phyloP scores from a whole-genome alignment of 495 filamentous ascomycete genomes.

The Astrothelium subdiscretum region DNA sequence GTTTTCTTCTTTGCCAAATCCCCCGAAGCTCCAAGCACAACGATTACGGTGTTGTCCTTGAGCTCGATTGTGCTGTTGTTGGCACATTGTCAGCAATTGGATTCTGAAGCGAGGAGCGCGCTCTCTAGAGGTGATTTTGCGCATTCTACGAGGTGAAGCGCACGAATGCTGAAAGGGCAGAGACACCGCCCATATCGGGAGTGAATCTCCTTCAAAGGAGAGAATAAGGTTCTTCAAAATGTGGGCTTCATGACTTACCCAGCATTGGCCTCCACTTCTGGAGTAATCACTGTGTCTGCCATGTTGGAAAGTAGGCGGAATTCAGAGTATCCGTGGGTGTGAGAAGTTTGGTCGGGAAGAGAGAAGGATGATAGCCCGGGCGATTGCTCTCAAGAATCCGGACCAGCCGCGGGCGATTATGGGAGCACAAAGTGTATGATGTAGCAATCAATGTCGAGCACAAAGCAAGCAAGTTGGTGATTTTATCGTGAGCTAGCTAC shows the following conservation, averaged over 20 bases:
- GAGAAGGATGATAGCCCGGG: background rate
- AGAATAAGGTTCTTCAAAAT: background rate
- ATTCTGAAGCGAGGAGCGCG: background rate
- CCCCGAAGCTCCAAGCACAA: conserved; percentile 93
- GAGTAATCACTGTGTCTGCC: conserved; percentile 11
- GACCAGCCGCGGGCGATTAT: background rate
- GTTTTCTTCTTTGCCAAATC: conserved; percentile 99
- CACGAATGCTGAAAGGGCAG: background rate
- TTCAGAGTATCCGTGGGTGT: background rate
- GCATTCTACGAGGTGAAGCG: conserved; percentile 7
- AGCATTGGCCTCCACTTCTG: conserved; percentile 8
- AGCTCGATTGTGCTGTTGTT: conserved; percentile 66
- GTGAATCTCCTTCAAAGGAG: background rate
- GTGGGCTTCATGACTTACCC: background rate
- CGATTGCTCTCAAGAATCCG: background rate
- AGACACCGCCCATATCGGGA: background rate
- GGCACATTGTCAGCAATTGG: conserved; percentile 6
- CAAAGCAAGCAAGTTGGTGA: background rate
- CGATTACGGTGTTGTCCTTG: conserved; percentile 95
- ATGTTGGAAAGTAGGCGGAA: background rate
- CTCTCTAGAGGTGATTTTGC: background rate
- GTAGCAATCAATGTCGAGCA: background rate
- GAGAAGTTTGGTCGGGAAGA: background rate
- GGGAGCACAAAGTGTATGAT: background rate
- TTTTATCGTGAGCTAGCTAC: background rate